Evolutionary conservation across 179 eudicot genomes (phyloP).

Genomic region (Amaranthus tricolor): DNA sequence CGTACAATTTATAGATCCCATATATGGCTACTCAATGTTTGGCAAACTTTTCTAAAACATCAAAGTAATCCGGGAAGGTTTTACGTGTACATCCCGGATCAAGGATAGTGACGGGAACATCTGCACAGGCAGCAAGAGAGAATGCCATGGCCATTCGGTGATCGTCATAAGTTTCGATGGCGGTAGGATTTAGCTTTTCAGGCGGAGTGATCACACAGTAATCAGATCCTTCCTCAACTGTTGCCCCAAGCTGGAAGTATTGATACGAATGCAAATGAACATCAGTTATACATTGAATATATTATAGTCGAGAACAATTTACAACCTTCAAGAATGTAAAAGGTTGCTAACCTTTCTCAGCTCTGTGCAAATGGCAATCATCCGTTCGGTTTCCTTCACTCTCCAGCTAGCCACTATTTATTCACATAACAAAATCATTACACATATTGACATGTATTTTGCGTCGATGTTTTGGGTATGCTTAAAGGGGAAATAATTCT

Average conservation of each 20-base stretch:
- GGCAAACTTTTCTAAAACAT: conserved; percentile 66
- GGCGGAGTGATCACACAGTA: conserved; percentile 96
- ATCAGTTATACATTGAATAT: background rate
- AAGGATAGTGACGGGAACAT: conserved; percentile 90
- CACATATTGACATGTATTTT: background rate
- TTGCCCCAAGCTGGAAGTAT: conserved; percentile 78
- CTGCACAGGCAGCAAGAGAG: conserved; percentile 95
- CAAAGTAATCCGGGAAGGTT: conserved; percentile 95
- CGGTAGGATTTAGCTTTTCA: conserved; percentile 72
- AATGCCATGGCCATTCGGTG: conserved; percentile 99
- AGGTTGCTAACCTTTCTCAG: conserved; percentile 69
- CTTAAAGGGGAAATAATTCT: background rate
- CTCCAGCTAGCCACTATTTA: conserved; percentile 97
- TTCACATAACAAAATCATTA: background rate
- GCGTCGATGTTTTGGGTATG: no score
- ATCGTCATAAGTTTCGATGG: conserved; percentile 93
- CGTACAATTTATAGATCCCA: background rate
- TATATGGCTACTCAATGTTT: conserved; percentile 44
- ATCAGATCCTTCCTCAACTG: conserved; percentile 95
- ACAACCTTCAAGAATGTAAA: background rate
- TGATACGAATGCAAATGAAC: background rate
- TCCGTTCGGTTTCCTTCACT: conserved; percentile 96
- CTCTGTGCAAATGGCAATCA: conserved; percentile 99
- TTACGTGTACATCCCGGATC: conserved; percentile 95
- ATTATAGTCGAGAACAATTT: background rate